Percentiles rank a stretch among this genome's conserved stretches.
These are phyloP conservation scores for Copromyces sp. DNA, from an alignment of 495 filamentous ascomycete species.

Conservation along the genomic window DNA sequence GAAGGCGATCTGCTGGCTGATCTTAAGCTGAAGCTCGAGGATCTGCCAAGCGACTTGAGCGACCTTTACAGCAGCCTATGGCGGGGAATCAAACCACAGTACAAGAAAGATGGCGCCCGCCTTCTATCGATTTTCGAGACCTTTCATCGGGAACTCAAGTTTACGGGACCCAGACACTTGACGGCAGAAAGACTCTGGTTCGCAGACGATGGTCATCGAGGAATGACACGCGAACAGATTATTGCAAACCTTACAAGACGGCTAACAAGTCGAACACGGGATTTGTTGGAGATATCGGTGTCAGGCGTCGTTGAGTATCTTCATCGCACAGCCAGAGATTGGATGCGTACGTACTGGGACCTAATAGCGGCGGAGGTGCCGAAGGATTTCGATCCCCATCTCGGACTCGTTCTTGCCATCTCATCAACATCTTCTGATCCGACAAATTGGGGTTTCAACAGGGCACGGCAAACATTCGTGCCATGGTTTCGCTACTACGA, in stretches of 20 bases:
- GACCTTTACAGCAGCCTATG: background rate
- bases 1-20: slow-evolving; percentile 17
- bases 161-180: background rate
- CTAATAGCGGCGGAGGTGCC: too few species aligned
- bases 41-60: slow-evolving; percentile 20
- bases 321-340: background rate
- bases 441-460: too few species aligned
- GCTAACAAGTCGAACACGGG: background rate
- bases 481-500: background rate
- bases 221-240: background rate
- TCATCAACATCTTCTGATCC: too few species aligned
- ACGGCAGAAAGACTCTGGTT: background rate
- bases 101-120: background rate
- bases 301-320: background rate
- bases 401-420: too few species aligned
- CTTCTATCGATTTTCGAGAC: background rate
- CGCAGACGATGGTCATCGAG: background rate
- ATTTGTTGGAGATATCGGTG: background rate
- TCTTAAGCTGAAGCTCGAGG: slow-evolving; percentile 13
- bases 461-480: too few species aligned
- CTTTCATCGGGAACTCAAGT: background rate
- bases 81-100: background rate
- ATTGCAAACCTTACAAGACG: background rate
- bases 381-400: background rate
- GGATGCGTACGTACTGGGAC: background rate